Conservation (phyloP, 768 basidiomycete genomes). For the Lentinula aciculospora region DNA sequence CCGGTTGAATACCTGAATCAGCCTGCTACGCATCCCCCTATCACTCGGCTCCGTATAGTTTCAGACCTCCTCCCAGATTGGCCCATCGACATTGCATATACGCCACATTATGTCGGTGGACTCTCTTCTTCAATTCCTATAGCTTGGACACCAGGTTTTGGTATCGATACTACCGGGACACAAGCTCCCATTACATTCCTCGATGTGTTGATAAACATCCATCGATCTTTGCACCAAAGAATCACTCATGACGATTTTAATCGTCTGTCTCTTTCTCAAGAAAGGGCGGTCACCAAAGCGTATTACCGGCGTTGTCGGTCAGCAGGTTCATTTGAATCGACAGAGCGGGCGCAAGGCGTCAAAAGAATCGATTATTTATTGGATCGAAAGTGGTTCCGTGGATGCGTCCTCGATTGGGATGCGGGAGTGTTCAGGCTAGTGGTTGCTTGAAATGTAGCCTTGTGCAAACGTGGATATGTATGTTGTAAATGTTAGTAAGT, state of each 20-base stretch:
- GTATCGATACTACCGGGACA: conserved; percentile 16
- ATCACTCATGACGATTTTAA: conserved; percentile 37
- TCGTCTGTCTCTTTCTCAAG: conserved; percentile 21
- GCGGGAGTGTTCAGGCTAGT: conserved; percentile 33
- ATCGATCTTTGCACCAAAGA: conserved; percentile 38
- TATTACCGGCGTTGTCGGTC: conserved; percentile 32
- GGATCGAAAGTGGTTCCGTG: conserved; percentile 41
- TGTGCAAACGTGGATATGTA: not conserved
- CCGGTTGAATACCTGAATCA: conserved; percentile 40
- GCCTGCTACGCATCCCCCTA: conserved; percentile 50
- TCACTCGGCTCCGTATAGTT: conserved; percentile 49
- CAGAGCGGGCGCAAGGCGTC: conserved; percentile 42
- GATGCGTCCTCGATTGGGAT: conserved; percentile 33
- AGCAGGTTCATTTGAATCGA: conserved; percentile 12
- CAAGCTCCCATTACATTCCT: conserved; percentile 45
- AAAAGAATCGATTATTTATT: conserved; percentile 57
- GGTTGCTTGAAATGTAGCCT: conserved; percentile 1
- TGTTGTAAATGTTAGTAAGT: not conserved
- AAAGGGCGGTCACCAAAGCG: conserved; percentile 27
- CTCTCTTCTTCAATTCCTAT: conserved; percentile 5
- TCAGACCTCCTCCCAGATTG: conserved; percentile 55
- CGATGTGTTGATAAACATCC: conserved; percentile 52
- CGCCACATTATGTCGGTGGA: conserved; percentile 13
- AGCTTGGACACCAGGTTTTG: conserved; percentile 10
- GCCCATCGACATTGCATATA: conserved; percentile 50